Evolutionary conservation across 2,329 filamentous ascomycete species (phyloP).

Genomic region (Rhynchosporium secalis): DNA sequence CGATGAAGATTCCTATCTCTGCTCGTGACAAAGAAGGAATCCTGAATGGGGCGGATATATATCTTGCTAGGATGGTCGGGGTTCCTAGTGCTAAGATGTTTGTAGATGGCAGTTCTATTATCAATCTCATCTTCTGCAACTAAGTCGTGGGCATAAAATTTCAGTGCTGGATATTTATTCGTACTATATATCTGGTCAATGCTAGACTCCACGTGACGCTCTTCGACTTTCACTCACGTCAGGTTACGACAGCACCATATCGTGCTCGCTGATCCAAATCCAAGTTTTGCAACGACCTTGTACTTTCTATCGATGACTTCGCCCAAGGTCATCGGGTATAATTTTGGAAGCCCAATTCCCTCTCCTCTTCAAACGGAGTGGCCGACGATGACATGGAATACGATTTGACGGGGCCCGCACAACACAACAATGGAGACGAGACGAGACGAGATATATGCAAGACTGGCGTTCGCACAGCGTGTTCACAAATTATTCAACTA

Average conservation of each 20-base stretch:
- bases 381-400: conserved; percentile 26
- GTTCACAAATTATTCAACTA: too few species aligned
- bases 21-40: conserved; percentile 31
- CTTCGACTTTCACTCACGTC: conserved; percentile 26
- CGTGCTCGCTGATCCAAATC: conserved; percentile 40
- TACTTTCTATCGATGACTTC: conserved; percentile 40
- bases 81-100: conserved; percentile 31
- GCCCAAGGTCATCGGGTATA: conserved; percentile 32
- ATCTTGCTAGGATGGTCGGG: conserved; percentile 29
- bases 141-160: conserved; percentile 30
- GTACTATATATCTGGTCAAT: conserved; percentile 32
- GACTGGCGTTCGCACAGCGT: conserved; percentile 23
- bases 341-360: conserved; percentile 30
- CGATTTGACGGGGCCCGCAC: conserved; percentile 24
- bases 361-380: conserved; percentile 33
- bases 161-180: conserved; percentile 32
- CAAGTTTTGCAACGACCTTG: conserved; percentile 46
- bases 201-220: conserved; percentile 20
- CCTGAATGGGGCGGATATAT: conserved; percentile 29
- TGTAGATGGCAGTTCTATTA: conserved; percentile 31
- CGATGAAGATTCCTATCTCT: conserved; percentile 29
- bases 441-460: conserved; percentile 29
- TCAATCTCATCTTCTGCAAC: conserved; percentile 33
- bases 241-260: conserved; percentile 47
- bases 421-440: conserved; percentile 27